Evolutionary conservation across 2,329 filamentous ascomycete species (phyloP).

Genomic region (Pseudocercospora pini-densiflorae): DNA sequence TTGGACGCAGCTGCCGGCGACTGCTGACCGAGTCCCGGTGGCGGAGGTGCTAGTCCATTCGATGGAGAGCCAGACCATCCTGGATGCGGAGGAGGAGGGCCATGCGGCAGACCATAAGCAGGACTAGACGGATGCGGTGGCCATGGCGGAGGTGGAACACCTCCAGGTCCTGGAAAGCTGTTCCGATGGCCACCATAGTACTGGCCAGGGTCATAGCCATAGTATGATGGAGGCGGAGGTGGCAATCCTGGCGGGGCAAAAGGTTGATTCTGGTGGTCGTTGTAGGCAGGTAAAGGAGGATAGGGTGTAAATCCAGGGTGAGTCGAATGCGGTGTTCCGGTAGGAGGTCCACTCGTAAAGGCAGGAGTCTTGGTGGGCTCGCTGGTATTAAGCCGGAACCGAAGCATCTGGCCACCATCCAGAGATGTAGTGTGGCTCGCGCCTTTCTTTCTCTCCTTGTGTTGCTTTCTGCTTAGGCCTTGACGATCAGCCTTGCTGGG

Average conservation of each 20-base stretch:
- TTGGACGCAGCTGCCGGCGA: conserved; percentile 8
- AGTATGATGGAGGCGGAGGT: conserved; percentile 15
- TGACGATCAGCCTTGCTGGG: conserved; percentile 23
- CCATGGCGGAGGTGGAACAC: conserved; percentile 5
- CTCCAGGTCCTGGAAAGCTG: conserved; percentile 21
- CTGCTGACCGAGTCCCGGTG: conserved; percentile 9
- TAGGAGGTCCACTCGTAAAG: conserved; percentile 10
- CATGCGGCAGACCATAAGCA: conserved; percentile 18
- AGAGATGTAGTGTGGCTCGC: conserved; percentile 7
- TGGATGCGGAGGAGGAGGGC: conserved; percentile 12
- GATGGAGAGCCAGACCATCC: conserved; percentile 13
- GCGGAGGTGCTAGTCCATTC: conserved; percentile 2
- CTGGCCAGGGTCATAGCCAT: conserved; percentile 17
- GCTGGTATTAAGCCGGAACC: conserved; percentile 21
- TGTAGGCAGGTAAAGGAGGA: conserved; percentile 19
- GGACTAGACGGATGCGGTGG: conserved; percentile 15
- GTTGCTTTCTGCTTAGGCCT: conserved; percentile 24
- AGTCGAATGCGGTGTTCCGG: conserved; percentile 15
- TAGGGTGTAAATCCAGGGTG: conserved; percentile 13
- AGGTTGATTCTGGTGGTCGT: conserved; percentile 16
- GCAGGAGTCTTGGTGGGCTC: conserved; percentile 15
- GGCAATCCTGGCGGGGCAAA: conserved; percentile 14
- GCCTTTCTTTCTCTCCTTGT: conserved; percentile 21
- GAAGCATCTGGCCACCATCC: conserved; percentile 19
- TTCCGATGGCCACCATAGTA: conserved; percentile 18